Conservation (phyloP, 805 yeast species). For the Blastobotrys muscicola region DNA sequence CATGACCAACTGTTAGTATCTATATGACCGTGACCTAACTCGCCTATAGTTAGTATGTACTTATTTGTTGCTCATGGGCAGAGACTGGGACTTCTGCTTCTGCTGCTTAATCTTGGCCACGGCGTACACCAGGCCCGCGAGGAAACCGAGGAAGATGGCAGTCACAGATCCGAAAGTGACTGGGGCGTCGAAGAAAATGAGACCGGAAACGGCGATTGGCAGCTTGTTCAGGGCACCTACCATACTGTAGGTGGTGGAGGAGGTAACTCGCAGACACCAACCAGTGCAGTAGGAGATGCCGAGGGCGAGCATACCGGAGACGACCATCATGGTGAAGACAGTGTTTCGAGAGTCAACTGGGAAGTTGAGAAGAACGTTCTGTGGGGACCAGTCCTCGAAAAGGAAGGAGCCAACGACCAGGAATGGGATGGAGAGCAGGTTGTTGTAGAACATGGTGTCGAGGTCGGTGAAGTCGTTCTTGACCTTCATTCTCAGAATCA, state of each 20-base stretch:
- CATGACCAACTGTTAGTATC: too few species aligned
- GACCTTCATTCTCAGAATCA: constrained; percentile 95
- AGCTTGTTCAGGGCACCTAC: constrained; percentile 98
- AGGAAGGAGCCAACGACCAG: constrained; percentile 63
- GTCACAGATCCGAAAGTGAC: constrained; percentile 85
- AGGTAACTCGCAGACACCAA: constrained; percentile 99
- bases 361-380: constrained; percentile 67
- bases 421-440: constrained; percentile 86
- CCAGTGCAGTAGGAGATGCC: constrained; percentile 98
- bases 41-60: too few species aligned
- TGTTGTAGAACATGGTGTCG: constrained; percentile 98
- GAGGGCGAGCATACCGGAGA: constrained; percentile 89
- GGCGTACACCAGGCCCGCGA: constrained; percentile 93
- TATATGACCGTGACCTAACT: too few species aligned
- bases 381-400: constrained; percentile 89
- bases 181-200: constrained; percentile 90
- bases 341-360: constrained; percentile 60
- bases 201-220: constrained; percentile 93
- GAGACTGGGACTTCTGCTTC: constrained; percentile 27
- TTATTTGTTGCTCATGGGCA: constrained; percentile 15
- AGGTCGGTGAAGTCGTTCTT: constrained; percentile 89
- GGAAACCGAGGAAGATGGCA: constrained; percentile 87
- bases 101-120: constrained; percentile 89
- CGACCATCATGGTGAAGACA: constrained; percentile 70
- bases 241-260: constrained; percentile 98